These are phyloP conservation scores for Rhytidhysteron rufulum DNA, from an alignment of 2,329 filamentous ascomycete species.

Conservation along the genomic window DNA sequence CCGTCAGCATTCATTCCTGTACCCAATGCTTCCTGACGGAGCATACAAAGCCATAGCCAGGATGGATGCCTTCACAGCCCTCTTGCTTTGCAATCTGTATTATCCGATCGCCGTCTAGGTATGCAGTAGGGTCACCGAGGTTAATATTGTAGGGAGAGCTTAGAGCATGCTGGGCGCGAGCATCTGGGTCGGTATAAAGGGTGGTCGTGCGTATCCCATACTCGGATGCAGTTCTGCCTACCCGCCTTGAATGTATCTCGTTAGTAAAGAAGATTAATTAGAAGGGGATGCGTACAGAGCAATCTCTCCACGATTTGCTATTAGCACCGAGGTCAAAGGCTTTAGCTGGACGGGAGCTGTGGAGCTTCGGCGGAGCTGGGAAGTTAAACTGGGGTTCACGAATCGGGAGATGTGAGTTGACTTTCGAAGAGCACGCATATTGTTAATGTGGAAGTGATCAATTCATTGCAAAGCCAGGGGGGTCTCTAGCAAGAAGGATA, in stretches of 20 bases:
- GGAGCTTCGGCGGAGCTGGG: conserved; percentile 24
- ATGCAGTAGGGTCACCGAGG: conserved; percentile 77
- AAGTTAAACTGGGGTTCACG: conserved; percentile 21
- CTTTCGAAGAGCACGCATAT: conserved; percentile 33
- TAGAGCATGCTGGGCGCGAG: conserved; percentile 79
- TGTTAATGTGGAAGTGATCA: conserved; percentile 1
- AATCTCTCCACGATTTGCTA: conserved; percentile 96
- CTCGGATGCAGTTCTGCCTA: conserved; percentile 79
- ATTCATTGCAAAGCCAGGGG: neutral
- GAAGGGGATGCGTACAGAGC: conserved; percentile 55
- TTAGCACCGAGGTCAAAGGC: conserved; percentile 73
- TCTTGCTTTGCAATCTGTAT: conserved; percentile 81
- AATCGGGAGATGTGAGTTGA: conserved; percentile 32
- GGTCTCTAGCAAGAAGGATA: conserved; percentile 1
- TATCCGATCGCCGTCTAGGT: conserved; percentile 90
- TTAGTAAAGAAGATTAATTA: neutral
- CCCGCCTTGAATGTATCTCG: conserved; percentile 51
- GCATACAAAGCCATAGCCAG: conserved; percentile 80
- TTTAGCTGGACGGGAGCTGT: conserved; percentile 24
- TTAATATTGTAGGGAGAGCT: conserved; percentile 80
- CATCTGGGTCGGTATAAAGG: conserved; percentile 90
- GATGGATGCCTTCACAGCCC: conserved; percentile 87
- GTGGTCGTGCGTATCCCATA: conserved; percentile 92
- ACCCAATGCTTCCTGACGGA: neutral
- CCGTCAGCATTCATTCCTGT: neutral